A percentile compares a stretch with the other conserved stretches of the same genome.
Evolutionary conservation across 345 rosid species (phyloP).

Genomic region (Salix koriyanagi): DNA sequence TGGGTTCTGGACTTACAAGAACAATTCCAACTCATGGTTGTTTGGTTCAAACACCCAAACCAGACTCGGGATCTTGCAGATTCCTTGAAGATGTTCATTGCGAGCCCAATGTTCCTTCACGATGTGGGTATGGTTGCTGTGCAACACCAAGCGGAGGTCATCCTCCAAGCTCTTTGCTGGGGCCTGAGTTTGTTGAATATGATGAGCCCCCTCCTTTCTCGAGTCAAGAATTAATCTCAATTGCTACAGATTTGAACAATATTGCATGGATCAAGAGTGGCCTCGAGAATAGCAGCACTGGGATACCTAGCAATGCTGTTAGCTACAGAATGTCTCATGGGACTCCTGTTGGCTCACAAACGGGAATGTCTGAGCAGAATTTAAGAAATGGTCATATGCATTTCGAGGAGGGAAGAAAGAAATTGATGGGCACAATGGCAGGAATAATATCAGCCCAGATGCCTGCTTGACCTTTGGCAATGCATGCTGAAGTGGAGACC

Average conservation of each 20-base stretch:
- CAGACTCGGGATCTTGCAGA: conserved; percentile 40
- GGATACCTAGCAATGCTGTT: conserved; percentile 17
- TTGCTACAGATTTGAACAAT: conserved; percentile 80
- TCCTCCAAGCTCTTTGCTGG: conserved; percentile 45
- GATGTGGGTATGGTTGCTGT: conserved; percentile 80
- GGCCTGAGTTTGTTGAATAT: conserved; percentile 79
- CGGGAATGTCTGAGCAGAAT: conserved; percentile 40
- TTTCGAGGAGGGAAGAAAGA: conserved; percentile 43
- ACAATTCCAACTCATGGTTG: conserved; percentile 50
- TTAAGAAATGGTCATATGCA: conserved; percentile 28
- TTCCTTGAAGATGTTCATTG: conserved; percentile 48
- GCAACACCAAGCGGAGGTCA: conserved; percentile 24
- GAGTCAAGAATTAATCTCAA: conserved; percentile 62
- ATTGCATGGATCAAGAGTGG: conserved; percentile 84
- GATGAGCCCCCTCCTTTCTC: conserved; percentile 56
- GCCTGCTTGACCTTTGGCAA: conserved; percentile 42
- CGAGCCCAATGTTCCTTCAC: conserved; percentile 52
- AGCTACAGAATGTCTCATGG: conserved; percentile 25
- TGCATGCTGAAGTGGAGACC: conserved; percentile 51
- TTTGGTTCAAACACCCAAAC: conserved; percentile 44
- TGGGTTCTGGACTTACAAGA: conserved; percentile 25
- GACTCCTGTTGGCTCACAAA: conserved; percentile 16
- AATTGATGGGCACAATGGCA: conserved; percentile 41
- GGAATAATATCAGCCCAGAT: conserved; percentile 31
- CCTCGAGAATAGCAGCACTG: conserved; percentile 40